Conservation (phyloP, 768 basidiomycete genomes). For the Kwoniella newhampshirensis region DNA sequence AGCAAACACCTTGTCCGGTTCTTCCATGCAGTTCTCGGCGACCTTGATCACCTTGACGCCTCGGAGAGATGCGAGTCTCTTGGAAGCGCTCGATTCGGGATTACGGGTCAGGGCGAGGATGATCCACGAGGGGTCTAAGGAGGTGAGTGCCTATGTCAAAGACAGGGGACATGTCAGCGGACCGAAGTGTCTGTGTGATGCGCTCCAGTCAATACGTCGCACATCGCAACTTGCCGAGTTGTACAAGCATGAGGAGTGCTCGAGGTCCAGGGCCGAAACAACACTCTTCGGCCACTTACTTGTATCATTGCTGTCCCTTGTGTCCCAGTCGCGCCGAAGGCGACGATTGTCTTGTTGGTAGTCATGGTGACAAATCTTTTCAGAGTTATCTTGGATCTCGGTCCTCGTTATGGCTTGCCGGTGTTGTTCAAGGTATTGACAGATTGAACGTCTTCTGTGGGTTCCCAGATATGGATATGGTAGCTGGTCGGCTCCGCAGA, state of each 20-base stretch:
- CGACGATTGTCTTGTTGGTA: conserved; percentile 27
- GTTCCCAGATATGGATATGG: no score
- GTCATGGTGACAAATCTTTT: no score
- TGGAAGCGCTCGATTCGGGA: conserved; percentile 9
- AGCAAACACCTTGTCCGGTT: conserved; percentile 23
- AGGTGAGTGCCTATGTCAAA: conserved; percentile 16
- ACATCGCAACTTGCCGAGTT: no score
- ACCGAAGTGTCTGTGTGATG: no score
- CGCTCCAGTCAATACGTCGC: no score
- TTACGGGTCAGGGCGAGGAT: conserved; percentile 29
- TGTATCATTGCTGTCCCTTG: conserved; percentile 25
- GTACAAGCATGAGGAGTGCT: no score
- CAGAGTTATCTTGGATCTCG: conserved; percentile 4
- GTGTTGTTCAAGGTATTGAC: no score
- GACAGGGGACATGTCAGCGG: background rate
- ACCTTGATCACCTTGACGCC: conserved; percentile 24
- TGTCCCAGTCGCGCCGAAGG: conserved; percentile 32
- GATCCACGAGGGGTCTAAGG: background rate
- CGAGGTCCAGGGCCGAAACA: no score
- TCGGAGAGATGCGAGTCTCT: conserved; percentile 16
- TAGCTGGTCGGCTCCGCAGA: no score
- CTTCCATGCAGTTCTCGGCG: conserved; percentile 24
- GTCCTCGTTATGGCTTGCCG: no score
- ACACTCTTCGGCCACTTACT: conserved; percentile 7
- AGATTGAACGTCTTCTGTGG: no score